Base-by-base conservation (phyloP, 495 filamentous ascomycete genomes). In the Antarctomyces pellizariae region DNA sequence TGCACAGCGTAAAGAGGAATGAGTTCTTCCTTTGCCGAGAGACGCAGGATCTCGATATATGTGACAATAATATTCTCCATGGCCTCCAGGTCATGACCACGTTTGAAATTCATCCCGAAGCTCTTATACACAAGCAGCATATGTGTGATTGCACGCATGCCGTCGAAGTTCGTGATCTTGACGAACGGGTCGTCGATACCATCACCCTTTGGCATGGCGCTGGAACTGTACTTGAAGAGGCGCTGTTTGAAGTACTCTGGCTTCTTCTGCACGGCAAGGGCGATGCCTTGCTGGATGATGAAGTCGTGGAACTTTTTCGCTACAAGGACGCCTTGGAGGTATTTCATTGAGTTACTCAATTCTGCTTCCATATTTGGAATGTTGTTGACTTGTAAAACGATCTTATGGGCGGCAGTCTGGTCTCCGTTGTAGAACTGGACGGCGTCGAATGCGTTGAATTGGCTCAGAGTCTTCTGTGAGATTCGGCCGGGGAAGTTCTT, bases 1-100 rank as follows among this genome's bases (percentile, higher is more conserved):
- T 74, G 67, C 14, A 77, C 72, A 19, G 74, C 82, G 48, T 99
- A 99, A 2, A 84, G 54, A 3, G 84, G 83, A 28, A 89, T 68
- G 21, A 83, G 47, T 25, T 79, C 66, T 22, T 71, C 61, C 24
- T 86, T 59, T 6, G 67, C 62, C 16, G 61, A 59, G 18, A 70
- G 49, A 15, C 71, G 61, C 7, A 95, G 57, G 31, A 72, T 71
- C 35, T 76, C 66, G 31, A 90, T 70, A 42, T 95, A 93, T 9
- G 64, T 70, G 1, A 76, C 59, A 33, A 86, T 59, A n/a, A 75
- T 52, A 37, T 68, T 66, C 36, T 83, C 71, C 11, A 44, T 29
- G 13, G 35, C 37, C 6, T 36, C 34, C 15, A 29, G 32, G 7
- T 33, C 33, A 13, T 32, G 34, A 16, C 35, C 47, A 36, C 37